Percentiles rank a stretch among this genome's conserved stretches.
phyloP scores from a whole-genome alignment of 176 grass and related monocot genomes.

The Aegilops bicornis region DNA sequence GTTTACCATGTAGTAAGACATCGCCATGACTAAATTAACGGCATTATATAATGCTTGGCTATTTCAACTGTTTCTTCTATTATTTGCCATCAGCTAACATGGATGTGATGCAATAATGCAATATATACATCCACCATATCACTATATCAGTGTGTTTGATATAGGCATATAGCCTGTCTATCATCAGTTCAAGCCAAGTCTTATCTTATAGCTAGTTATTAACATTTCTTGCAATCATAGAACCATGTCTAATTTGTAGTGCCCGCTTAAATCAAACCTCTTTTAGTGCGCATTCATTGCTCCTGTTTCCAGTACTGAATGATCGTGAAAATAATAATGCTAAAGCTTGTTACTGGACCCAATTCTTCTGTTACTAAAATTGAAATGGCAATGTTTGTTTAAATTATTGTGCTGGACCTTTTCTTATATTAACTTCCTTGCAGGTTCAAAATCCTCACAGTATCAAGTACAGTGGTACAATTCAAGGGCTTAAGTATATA shows the following conservation, averaged over 20 bases:
- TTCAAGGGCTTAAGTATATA: conserved; percentile 93
- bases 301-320: neutral
- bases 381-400: neutral
- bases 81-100: neutral
- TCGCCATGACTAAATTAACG: neutral
- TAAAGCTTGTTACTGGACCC: neutral
- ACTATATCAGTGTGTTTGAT: neutral
- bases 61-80: neutral
- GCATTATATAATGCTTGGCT: neutral
- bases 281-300: neutral
- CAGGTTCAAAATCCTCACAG: conserved; percentile 97
- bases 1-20: neutral
- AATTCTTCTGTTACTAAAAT: neutral
- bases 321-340: neutral
- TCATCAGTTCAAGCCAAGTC: neutral
- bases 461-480: conserved; percentile 94
- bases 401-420: neutral
- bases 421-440: conserved; percentile 18
- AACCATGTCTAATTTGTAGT: neutral
- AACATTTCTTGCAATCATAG: neutral
- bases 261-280: neutral
- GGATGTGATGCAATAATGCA: neutral
- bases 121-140: neutral
- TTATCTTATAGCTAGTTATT: neutral
- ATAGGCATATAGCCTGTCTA: neutral